Evolutionary conservation across 306 rosid species (phyloP).

Genomic region (Pachyrhizus erosus): DNA sequence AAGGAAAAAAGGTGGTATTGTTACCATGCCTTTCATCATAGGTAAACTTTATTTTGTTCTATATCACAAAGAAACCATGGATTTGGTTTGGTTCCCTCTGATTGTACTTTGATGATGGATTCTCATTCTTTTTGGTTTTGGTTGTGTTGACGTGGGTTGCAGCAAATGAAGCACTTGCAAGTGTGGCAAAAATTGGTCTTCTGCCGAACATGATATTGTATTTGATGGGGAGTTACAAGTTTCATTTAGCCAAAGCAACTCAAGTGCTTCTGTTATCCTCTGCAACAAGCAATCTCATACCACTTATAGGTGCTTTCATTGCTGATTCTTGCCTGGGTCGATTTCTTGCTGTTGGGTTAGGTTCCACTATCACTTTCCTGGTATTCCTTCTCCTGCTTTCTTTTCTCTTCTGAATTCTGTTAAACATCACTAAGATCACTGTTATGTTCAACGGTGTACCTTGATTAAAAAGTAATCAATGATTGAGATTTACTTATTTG

Average conservation of each 20-base stretch:
- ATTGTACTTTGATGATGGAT: conserved; percentile 6
- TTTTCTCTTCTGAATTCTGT: background rate
- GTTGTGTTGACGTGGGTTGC: conserved; percentile 21
- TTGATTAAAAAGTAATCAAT: background rate
- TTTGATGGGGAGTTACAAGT: conserved; percentile 56
- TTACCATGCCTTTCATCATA: conserved; percentile 76
- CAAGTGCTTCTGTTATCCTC: conserved; percentile 53
- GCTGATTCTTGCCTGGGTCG: conserved; percentile 78
- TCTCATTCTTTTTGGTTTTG: background rate
- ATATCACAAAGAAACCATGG: background rate
- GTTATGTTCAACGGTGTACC: too few relatives aligned
- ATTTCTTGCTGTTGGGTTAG: conserved; percentile 58
- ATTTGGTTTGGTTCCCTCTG: background rate
- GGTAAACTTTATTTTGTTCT: conserved; percentile 43
- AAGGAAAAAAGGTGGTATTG: conserved; percentile 57
- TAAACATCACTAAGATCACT: background rate
- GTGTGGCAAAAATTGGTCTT: conserved; percentile 62
- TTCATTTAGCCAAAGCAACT: conserved; percentile 57
- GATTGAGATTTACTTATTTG: background rate
- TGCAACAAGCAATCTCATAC: conserved; percentile 60
- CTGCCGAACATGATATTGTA: conserved; percentile 66
- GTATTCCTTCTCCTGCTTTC: conserved; percentile 42
- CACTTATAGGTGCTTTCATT: conserved; percentile 66
- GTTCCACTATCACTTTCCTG: conserved; percentile 58
- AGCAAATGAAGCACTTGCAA: conserved; percentile 76